These are phyloP conservation scores for Gnaphalium uliginosum DNA, from an alignment of 129 eudicot genomes.

Conservation along the genomic window DNA sequence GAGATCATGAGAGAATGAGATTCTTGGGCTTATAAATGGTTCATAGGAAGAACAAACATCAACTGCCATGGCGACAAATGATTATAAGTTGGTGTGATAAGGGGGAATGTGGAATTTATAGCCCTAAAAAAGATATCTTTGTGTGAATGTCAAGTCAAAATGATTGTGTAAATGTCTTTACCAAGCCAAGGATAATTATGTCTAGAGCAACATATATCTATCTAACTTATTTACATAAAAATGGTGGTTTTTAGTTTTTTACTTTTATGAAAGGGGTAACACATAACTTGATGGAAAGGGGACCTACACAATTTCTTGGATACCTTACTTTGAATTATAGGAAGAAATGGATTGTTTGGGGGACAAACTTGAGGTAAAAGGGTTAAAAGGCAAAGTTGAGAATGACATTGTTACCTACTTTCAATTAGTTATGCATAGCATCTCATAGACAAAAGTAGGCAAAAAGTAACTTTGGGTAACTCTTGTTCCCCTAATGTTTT, in stretches of 20 bases:
- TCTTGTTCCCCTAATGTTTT: conserved; percentile 10
- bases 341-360: conserved; percentile 22
- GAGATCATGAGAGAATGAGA: conserved; percentile 39
- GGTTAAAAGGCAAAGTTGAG: conserved; percentile 26
- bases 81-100: conserved; percentile 12
- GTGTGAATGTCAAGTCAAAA: conserved; percentile 39
- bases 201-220: too few relatives aligned
- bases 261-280: conserved; percentile 13
- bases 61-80: conserved; percentile 28
- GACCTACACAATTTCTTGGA: conserved; percentile 32
- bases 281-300: conserved; percentile 24
- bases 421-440: conserved; percentile 21
- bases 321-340: conserved; percentile 33
- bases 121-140: conserved; percentile 15
- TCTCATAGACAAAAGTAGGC: conserved; percentile 21
- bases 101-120: conserved; percentile 24
- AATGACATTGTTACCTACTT: conserved; percentile 33
- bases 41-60: conserved; percentile 34
- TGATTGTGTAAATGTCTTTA: conserved; percentile 26
- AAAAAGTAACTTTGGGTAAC: conserved; percentile 11
- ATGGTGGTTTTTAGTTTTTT: background rate
- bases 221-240: background rate
- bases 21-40: conserved; percentile 38
- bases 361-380: conserved; percentile 39
- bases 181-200: conserved; percentile 26